phyloP scores from a whole-genome alignment of 2,329 filamentous ascomycete species.

The Arachnopeziza araneosa region DNA sequence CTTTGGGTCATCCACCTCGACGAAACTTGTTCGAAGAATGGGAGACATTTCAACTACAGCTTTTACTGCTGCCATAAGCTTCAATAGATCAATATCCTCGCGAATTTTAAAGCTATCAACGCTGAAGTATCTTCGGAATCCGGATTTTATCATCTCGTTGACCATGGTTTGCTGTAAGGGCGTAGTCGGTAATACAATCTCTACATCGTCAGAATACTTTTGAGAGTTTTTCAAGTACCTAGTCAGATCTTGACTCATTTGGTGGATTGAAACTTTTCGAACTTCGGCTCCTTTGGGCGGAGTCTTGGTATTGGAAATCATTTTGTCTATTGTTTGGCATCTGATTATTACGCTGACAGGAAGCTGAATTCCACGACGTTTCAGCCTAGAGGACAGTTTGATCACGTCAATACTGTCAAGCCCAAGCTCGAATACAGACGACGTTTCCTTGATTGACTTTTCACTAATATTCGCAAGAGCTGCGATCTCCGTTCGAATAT shows the following conservation, averaged over 20 bases:
- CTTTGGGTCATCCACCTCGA: slow-evolving; percentile 55
- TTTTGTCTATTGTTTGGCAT: slow-evolving; percentile 59
- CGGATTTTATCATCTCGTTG: slow-evolving; percentile 71
- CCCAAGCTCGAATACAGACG: slow-evolving; percentile 73
- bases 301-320: slow-evolving; percentile 33
- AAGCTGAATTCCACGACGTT: slow-evolving; percentile 51
- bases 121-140: slow-evolving; percentile 76
- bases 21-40: slow-evolving; percentile 71
- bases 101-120: slow-evolving; percentile 67
- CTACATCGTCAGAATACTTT: slow-evolving; percentile 38
- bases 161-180: slow-evolving; percentile 85
- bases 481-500: slow-evolving; percentile 58
- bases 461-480: slow-evolving; percentile 49
- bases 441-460: slow-evolving; percentile 47
- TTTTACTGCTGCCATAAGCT: slow-evolving; percentile 56
- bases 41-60: slow-evolving; percentile 54
- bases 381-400: slow-evolving; percentile 70
- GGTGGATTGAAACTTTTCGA: slow-evolving; percentile 10
- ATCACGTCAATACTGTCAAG: slow-evolving; percentile 91
- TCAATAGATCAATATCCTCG: slow-evolving; percentile 46
- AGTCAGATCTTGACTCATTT: slow-evolving; percentile 33
- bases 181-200: slow-evolving; percentile 66
- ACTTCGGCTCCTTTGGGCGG: not conserved
- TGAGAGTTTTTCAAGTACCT: slow-evolving; percentile 33
- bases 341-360: slow-evolving; percentile 75